These are phyloP conservation scores for Cardiospermum halicacabum DNA, from an alignment of 345 rosid species.

Conservation along the genomic window DNA sequence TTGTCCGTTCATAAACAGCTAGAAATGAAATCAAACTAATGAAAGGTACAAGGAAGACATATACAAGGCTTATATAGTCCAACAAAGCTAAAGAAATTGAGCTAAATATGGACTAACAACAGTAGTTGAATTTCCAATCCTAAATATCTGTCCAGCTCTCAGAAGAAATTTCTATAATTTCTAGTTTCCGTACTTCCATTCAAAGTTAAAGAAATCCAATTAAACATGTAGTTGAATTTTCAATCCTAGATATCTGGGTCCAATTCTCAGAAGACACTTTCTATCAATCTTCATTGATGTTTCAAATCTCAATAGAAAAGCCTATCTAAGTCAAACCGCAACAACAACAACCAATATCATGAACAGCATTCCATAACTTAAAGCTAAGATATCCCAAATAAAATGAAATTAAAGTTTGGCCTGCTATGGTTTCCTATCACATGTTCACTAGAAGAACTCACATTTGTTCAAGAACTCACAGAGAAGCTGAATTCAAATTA, in stretches of 20 bases:
- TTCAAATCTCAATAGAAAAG: background rate
- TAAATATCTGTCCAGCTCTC: conserved; percentile 1
- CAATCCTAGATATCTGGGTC: too few relatives aligned
- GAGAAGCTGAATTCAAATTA: background rate
- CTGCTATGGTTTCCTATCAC: background rate
- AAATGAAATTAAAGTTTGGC: background rate
- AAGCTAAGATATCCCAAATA: background rate
- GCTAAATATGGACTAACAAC: background rate
- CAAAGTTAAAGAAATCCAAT: too few relatives aligned
- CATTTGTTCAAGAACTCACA: background rate
- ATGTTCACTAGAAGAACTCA: background rate
- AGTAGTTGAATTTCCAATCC: background rate
- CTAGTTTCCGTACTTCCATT: too few relatives aligned
- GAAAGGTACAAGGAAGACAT: background rate
- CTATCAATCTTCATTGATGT: too few relatives aligned
- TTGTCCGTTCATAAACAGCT: background rate
- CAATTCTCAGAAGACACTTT: too few relatives aligned
- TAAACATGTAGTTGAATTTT: too few relatives aligned
- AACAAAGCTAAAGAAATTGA: background rate
- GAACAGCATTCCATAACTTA: background rate
- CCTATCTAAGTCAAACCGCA: background rate
- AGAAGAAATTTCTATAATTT: too few relatives aligned
- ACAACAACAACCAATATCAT: background rate
- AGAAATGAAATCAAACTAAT: background rate
- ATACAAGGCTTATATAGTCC: background rate